A percentile compares a stretch with the other conserved stretches of the same genome.
Conservation (phyloP, 768 basidiomycete genomes). For the Hortiboletus flavorubellus region DNA sequence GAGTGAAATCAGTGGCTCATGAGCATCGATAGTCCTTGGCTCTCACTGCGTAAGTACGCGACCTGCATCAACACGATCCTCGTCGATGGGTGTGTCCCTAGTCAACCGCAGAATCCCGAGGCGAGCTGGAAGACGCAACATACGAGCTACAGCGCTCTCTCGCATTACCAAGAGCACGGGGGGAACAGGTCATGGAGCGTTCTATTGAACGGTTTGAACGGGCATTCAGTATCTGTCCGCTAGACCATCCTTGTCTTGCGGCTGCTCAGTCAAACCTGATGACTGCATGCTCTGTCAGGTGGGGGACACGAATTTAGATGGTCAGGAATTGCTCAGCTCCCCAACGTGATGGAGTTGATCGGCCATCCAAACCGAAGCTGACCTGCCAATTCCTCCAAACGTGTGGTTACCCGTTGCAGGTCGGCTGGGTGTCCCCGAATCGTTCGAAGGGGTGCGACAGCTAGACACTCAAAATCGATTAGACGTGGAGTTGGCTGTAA, state of each 20-base stretch:
- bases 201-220: background rate
- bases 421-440: too few species aligned
- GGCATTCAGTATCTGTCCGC: background rate
- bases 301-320: background rate
- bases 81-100: background rate
- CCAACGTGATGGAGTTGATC: background rate
- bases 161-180: background rate
- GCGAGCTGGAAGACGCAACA: background rate
- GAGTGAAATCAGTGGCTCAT: background rate
- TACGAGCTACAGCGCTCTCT: background rate
- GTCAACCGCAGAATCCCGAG: background rate
- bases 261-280: background rate
- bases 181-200: background rate
- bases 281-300: too few species aligned
- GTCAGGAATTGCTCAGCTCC: too few species aligned
- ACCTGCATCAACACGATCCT: background rate
- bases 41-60: background rate
- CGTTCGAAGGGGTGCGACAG: too few species aligned
- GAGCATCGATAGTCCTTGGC: background rate
- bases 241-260: constrained; percentile 1
- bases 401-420: too few species aligned
- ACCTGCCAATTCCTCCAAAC: too few species aligned
- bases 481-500: too few species aligned
- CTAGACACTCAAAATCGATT: too few species aligned
- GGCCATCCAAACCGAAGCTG: too few species aligned